These are phyloP conservation scores for Rhodotorula toruloides DNA, from an alignment of 768 basidiomycete genomes.

Conservation along the genomic window DNA sequence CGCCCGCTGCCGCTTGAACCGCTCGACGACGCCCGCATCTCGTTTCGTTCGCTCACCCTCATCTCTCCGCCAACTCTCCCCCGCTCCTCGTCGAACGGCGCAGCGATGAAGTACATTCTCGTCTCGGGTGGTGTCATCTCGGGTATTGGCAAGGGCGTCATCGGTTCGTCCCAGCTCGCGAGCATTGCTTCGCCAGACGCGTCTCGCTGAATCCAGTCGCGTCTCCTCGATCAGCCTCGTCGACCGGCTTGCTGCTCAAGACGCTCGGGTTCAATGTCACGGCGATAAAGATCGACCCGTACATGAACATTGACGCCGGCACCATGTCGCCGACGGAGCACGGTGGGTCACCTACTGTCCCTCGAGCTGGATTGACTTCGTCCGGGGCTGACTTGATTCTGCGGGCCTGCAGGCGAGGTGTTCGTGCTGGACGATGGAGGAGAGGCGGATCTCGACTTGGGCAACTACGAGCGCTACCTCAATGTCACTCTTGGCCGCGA, in stretches of 20 bases:
- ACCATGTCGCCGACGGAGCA: conserved; percentile 99
- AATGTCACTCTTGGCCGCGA: conserved; percentile 88
- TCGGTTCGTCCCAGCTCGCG: conserved; percentile 59
- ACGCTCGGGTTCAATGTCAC: conserved; percentile 94
- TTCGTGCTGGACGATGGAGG: conserved; percentile 98
- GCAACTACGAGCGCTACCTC: conserved; percentile 97
- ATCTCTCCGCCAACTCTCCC: not conserved
- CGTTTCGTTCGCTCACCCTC: not conserved
- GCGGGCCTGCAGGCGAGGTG: conserved; percentile 68
- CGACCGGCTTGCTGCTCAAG: conserved; percentile 90
- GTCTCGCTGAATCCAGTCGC: not conserved
- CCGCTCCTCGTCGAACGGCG: conserved; percentile 51
- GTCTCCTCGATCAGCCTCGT: conserved; percentile 63
- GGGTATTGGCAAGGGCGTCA: conserved; percentile 98
- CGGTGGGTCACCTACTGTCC: conserved; percentile 52
- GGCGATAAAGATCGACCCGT: conserved; percentile 98
- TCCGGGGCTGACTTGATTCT: not conserved
- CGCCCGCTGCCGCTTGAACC: not conserved
- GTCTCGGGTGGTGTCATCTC: conserved; percentile 97
- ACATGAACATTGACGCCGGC: conserved; percentile 99
- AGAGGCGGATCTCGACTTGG: conserved; percentile 94
- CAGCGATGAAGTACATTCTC: conserved; percentile 78
- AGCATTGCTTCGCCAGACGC: too few relatives aligned
- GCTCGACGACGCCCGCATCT: too few relatives aligned
- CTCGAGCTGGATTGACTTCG: conserved; percentile 15